Conservation (phyloP, 768 basidiomycete genomes). For the Hericium rajendrae region DNA sequence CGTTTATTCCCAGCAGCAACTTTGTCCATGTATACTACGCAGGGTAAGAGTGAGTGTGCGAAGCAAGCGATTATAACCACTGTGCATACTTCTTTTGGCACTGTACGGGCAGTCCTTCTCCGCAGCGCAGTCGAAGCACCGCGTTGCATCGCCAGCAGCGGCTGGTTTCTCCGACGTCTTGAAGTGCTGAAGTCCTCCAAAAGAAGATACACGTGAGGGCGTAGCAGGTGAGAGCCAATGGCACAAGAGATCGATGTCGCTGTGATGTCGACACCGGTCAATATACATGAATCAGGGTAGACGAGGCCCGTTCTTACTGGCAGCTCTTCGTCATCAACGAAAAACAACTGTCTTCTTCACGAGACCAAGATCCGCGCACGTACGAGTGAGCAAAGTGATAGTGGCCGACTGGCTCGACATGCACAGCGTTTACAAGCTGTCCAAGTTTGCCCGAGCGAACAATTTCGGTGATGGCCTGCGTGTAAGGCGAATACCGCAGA, state of each 20-base stretch:
- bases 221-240: slow-evolving; percentile 61
- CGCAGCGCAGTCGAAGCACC: slow-evolving; percentile 70
- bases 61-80: background rate
- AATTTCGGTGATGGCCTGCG: slow-evolving; percentile 54
- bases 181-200: slow-evolving; percentile 81
- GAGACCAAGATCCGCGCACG: slow-evolving; percentile 76
- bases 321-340: slow-evolving; percentile 85
- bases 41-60: slow-evolving; percentile 2
- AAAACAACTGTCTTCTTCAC: slow-evolving; percentile 62
- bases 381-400: slow-evolving; percentile 88
- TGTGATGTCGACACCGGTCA: slow-evolving; percentile 18
- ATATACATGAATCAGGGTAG: background rate
- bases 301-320: slow-evolving; percentile 45
- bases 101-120: slow-evolving; percentile 76
- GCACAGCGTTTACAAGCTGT: slow-evolving; percentile 71
- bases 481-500: slow-evolving; percentile 82
- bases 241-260: slow-evolving; percentile 80
- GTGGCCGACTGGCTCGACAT: slow-evolving; percentile 80
- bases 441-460: slow-evolving; percentile 66
- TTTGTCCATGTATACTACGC: slow-evolving; percentile 72
- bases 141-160: slow-evolving; percentile 53
- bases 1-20: slow-evolving; percentile 39
- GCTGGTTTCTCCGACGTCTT: slow-evolving; percentile 61
- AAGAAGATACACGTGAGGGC: slow-evolving; percentile 69
- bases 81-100: slow-evolving; percentile 65